Base-by-base conservation (phyloP, 2,329 filamentous ascomycete genomes). In the Hypoxylon sp. region DNA sequence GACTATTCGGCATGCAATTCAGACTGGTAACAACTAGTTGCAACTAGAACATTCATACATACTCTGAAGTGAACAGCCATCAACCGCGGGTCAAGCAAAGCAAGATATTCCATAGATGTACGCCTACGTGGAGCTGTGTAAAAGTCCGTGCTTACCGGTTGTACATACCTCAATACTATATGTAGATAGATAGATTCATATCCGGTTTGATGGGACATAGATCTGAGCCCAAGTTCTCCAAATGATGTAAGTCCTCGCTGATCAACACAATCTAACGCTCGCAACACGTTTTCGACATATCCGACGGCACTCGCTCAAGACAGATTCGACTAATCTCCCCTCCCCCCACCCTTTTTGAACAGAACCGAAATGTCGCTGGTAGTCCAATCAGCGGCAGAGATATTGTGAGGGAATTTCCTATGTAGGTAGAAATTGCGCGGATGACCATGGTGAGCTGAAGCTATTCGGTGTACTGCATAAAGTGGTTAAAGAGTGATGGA, bases 241-340 rank as follows among this genome's bases (percentile, higher is more conserved):
- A 65, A 65, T 68, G 65, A 68, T 68, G 65, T 65, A 68, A 68
- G 50, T 50, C 36, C 3, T 18, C 24, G 4, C 16, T n/a, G 65
- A 68, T 65, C 62, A 52, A 50, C 54, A 50, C 46, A 42, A 51
- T 46, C 56, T 56, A 38, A 26, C 8, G 12, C 28, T 49, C 38
- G 40, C 38, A 26, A 58, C 52, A 55, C 50, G 56, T 61, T 54
- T 57, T 45, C 26, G n/a, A 16, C 28, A 49, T 38, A 24, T 26
- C 14, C 4, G 22, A 49, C 18, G 16, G 20, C 32, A 22, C 22
- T 51, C 24, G 12, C 20, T 9, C 22, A 32, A 44, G 4, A 32
- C 5, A 40, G 24, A 53, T 53, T 49, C 20, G 44, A 30, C 22
- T 40, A 32, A 50, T 20, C 9, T 51, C 14, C 14, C 32, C 7